Base-by-base conservation (phyloP, 441 rosid species). In the Daphne laureola region DNA sequence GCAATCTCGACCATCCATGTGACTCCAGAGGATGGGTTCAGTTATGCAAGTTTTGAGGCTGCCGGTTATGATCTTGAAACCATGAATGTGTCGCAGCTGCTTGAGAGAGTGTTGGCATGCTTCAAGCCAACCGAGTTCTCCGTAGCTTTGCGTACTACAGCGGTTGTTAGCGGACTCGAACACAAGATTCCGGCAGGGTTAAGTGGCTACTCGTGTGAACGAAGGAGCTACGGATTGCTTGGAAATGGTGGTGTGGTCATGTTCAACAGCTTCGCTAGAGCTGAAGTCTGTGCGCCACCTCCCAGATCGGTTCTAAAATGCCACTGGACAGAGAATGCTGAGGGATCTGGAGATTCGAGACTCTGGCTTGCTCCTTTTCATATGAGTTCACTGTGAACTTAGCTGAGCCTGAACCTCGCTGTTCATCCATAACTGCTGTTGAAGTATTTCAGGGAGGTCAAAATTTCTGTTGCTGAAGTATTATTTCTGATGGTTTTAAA, bases 1-100 rank as follows among this genome's bases (percentile, higher is more conserved):
- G 75, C 75, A 0, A 66, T 70, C 64, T 70, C 75, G 23, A 70
- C 75, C 8, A 70, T 66, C 53, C 75, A 70, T 55, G 75, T 70
- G 12, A 70, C 75, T 45, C 75, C 75, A 18, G 75, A 70, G 14
- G 75, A 70, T 35, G 75, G 75, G 49, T 70, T 70, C 45, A 70
- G 75, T 61, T 70, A 70, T 25, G 75, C 75, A 4, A 70, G 75
- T 67, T 70, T 70, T 1, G 75, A 70, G 59, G 65, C 71, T 2
- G 65, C 55, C 16, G 75, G 75, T 40, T 72, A 72, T 6, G 73
- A 72, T 36, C 61, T 72, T 47, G 57, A 15, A 54, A 54, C 44
- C 4, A 14, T 68, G 0, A 68, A 65, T 47, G 35, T 68, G 12
- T 53, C 56, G 56, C 65, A 57, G 52, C 46, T 72, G 54, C 59